Evolutionary conservation across 768 basidiomycete species (phyloP).

Genomic region (Kondoa malvinella): DNA sequence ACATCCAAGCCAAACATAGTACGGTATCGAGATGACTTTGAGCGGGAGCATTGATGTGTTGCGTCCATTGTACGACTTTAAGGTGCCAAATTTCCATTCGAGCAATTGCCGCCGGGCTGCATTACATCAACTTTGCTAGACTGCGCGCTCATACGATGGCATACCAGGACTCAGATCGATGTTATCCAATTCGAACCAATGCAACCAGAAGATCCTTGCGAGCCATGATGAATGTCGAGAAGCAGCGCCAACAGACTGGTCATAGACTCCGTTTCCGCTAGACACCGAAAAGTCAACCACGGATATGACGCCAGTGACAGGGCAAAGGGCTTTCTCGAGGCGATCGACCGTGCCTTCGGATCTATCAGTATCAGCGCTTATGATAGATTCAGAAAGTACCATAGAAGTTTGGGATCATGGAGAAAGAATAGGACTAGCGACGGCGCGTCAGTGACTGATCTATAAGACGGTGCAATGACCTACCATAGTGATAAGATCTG

Average conservation of each 20-base stretch:
- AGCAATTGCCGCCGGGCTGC: constrained; percentile 40
- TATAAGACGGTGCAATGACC: constrained; percentile 32
- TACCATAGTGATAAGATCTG: neutral
- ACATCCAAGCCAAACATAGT: constrained; percentile 55
- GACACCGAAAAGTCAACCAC: constrained; percentile 63
- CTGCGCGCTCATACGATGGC: neutral
- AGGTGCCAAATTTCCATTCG: constrained; percentile 61
- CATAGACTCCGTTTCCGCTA: constrained; percentile 33
- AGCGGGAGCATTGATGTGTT: constrained; percentile 53
- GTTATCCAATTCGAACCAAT: constrained; percentile 41
- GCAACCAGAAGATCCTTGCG: constrained; percentile 62
- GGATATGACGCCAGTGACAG: constrained; percentile 45
- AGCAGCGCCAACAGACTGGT: constrained; percentile 12
- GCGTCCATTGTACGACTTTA: constrained; percentile 46
- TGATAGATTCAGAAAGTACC: neutral
- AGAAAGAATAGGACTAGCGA: constrained; percentile 34
- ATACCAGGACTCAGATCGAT: constrained; percentile 34
- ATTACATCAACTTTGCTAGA: neutral
- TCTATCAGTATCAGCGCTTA: neutral
- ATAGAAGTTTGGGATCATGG: constrained; percentile 28
- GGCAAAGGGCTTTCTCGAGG: constrained; percentile 47
- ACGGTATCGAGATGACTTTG: constrained; percentile 41
- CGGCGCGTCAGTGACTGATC: constrained; percentile 36
- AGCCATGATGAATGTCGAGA: constrained; percentile 43
- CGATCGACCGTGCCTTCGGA: constrained; percentile 53